Percentiles rank a stretch among this genome's conserved stretches.
phyloP scores from a whole-genome alignment of 768 basidiomycete genomes.

The Hericium rajendrae region DNA sequence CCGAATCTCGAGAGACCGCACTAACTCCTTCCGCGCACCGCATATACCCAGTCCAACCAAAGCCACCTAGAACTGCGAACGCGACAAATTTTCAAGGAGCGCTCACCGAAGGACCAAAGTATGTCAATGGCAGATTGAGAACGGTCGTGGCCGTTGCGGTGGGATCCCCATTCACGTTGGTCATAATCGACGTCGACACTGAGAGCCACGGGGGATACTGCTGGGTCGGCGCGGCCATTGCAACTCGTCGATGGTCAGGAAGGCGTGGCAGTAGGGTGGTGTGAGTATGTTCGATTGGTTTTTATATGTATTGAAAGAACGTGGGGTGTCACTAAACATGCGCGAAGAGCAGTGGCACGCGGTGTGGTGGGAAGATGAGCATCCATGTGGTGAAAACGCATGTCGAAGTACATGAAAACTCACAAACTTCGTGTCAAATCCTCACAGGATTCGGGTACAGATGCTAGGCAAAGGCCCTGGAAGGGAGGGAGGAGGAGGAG shows the following conservation, averaged over 20 bases:
- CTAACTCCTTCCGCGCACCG: too few relatives aligned
- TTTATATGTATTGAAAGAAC: background rate
- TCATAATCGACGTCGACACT: slow-evolving; percentile 40
- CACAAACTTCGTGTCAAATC: background rate
- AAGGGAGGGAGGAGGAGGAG: background rate
- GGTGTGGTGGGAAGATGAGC: background rate
- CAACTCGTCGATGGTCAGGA: background rate
- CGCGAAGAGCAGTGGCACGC: background rate
- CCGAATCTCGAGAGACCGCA: too few relatives aligned
- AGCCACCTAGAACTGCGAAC: background rate
- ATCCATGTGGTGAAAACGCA: background rate
- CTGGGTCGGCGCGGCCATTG: slow-evolving; percentile 57
- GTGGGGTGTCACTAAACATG: background rate
- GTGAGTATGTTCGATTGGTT: background rate
- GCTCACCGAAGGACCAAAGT: slow-evolving; percentile 77
- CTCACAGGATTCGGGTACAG: background rate
- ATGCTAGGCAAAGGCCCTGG: background rate
- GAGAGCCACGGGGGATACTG: slow-evolving; percentile 68
- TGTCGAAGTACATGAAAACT: background rate
- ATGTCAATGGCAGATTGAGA: slow-evolving; percentile 63
- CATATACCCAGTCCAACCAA: background rate
- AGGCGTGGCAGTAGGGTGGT: background rate
- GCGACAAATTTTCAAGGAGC: background rate
- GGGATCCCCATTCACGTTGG: slow-evolving; percentile 41
- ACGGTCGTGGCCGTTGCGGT: slow-evolving; percentile 48